phyloP scores from a whole-genome alignment of 1,284 basidiomycete genomes.

The Xerocomus amazonicus region DNA sequence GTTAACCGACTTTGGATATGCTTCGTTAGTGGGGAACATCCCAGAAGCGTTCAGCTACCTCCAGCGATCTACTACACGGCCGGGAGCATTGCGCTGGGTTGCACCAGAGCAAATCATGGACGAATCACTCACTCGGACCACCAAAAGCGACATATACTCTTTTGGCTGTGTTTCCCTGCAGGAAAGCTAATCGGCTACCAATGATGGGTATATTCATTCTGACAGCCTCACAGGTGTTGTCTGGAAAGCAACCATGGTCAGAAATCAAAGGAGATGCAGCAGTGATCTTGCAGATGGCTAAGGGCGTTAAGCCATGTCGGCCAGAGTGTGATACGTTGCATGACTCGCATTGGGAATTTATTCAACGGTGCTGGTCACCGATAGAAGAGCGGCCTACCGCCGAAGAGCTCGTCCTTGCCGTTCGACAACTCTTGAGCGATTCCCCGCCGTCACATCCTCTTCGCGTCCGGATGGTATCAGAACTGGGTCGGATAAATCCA shows the following conservation, averaged over 20 bases:
- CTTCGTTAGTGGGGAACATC: background rate
- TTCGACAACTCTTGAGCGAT: too few species aligned
- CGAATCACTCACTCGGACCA: background rate
- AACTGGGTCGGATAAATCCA: too few species aligned
- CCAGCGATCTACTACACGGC: background rate
- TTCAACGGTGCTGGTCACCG: constrained; percentile 13
- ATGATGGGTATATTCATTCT: too few species aligned
- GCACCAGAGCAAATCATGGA: background rate
- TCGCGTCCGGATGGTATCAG: too few species aligned
- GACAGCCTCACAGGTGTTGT: too few species aligned
- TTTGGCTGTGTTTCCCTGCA: background rate
- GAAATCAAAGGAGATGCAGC: background rate
- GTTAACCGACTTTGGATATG: constrained; percentile 1
- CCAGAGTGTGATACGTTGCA: background rate
- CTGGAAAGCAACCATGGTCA: too few species aligned
- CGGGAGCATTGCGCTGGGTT: background rate
- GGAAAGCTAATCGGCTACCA: too few species aligned
- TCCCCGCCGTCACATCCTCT: too few species aligned
- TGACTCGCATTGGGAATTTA: constrained; percentile 8
- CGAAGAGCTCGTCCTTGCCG: background rate
- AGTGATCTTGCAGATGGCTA: background rate
- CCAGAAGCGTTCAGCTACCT: background rate
- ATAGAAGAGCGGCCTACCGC: constrained; percentile 2
- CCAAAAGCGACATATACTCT: constrained; percentile 3
- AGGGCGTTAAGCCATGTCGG: background rate